phyloP scores from a whole-genome alignment of 345 rosid species.

The Rhodamnia rubescens region DNA sequence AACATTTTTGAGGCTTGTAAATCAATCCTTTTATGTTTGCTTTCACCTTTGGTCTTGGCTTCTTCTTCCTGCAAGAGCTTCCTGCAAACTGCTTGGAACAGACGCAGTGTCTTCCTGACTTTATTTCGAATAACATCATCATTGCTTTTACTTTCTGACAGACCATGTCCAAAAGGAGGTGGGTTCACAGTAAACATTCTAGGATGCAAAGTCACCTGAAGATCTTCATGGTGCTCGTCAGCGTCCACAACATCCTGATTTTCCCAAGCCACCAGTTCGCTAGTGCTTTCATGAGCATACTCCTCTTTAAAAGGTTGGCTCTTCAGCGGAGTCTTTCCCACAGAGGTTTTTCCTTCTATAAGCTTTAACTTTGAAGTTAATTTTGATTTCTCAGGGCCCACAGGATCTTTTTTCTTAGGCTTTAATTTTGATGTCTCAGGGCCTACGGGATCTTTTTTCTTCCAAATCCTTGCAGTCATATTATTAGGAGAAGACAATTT shows the following conservation, averaged over 20 bases:
- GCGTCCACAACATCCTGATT: conserved; percentile 1
- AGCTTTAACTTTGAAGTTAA: conserved; percentile 6
- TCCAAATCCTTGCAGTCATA: conserved; percentile 18
- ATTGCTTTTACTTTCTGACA: conserved; percentile 7
- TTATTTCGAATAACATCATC: conserved; percentile 31
- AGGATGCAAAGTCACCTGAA: conserved; percentile 4
- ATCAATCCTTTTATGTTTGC: conserved; percentile 41
- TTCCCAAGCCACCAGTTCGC: conserved; percentile 1
- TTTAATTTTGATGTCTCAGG: conserved; percentile 3
- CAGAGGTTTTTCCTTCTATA: conserved; percentile 1
- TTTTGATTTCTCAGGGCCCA: not conserved
- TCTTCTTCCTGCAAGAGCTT: conserved; percentile 71
- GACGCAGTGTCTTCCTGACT: conserved; percentile 73
- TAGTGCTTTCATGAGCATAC: not conserved
- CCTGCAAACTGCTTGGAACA: conserved; percentile 56
- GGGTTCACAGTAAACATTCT: conserved; percentile 19
- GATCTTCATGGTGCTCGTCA: conserved; percentile 2
- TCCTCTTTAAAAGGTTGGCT: not conserved
- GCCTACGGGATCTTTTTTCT: not conserved
- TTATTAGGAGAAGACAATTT: conserved; percentile 7
- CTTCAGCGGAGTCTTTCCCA: not conserved
- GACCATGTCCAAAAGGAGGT: conserved; percentile 33
- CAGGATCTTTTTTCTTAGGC: not conserved
- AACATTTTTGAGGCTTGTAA: conserved; percentile 45
- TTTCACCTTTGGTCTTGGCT: conserved; percentile 23